Percentiles rank a stretch among this genome's conserved stretches.
phyloP scores from a whole-genome alignment of 768 basidiomycete genomes.

The Coprinellus aureogranulatus region DNA sequence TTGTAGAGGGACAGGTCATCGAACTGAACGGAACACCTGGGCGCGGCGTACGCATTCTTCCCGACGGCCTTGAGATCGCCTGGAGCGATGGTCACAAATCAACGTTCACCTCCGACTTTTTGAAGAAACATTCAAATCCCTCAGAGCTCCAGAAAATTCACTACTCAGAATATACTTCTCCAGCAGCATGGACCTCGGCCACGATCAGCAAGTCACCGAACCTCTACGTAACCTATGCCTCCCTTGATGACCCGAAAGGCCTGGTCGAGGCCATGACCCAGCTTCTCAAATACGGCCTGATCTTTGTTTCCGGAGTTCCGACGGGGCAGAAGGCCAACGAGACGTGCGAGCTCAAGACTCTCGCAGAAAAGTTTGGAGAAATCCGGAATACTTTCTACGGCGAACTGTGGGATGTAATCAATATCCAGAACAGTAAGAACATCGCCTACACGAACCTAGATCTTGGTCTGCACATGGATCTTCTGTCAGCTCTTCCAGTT shows the following conservation, averaged over 20 bases:
- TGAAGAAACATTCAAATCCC: constrained; percentile 46
- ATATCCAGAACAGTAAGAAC: constrained; percentile 70
- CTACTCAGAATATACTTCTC: constrained; percentile 32
- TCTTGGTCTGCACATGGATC: constrained; percentile 88
- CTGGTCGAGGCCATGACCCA: constrained; percentile 65
- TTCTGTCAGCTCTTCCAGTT: constrained; percentile 60
- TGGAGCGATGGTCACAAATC: constrained; percentile 67
- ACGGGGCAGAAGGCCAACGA: constrained; percentile 55
- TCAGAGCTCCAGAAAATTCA: constrained; percentile 41
- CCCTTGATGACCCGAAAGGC: constrained; percentile 42
- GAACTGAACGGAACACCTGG: constrained; percentile 36
- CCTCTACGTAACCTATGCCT: constrained; percentile 57
- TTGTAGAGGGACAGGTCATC: constrained; percentile 37
- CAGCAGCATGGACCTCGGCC: constrained; percentile 44
- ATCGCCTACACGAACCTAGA: constrained; percentile 93
- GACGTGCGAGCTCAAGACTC: constrained; percentile 61
- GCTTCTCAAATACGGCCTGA: constrained; percentile 66
- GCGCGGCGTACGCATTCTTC: constrained; percentile 36
- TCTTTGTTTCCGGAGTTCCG: constrained; percentile 72
- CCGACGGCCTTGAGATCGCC: constrained; percentile 43
- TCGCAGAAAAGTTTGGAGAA: constrained; percentile 71
- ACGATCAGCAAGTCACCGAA: constrained; percentile 34
- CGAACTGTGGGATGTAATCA: constrained; percentile 82
- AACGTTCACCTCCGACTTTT: constrained; percentile 47
- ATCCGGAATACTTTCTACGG: constrained; percentile 90